phyloP scores from a whole-genome alignment of 257 asterid genomes.

The Penstemon eatonii region DNA sequence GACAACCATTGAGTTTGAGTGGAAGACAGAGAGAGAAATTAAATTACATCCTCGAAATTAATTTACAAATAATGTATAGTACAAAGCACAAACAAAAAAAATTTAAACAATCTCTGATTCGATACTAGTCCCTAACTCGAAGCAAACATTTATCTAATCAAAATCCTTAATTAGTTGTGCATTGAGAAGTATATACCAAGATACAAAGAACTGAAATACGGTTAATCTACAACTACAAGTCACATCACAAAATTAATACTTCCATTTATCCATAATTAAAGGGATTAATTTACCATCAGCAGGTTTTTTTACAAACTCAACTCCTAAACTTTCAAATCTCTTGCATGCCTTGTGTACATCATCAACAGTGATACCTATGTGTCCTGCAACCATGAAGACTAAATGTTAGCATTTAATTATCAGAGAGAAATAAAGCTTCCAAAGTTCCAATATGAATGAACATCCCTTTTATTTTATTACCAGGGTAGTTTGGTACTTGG shows the following conservation, averaged over 20 bases:
- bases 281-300: constrained; percentile 55
- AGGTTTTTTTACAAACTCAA: constrained; percentile 78
- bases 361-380: constrained; percentile 82
- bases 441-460: background rate
- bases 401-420: constrained; percentile 17
- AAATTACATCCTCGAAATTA: background rate
- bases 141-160: background rate
- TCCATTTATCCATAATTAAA: constrained; percentile 7
- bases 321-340: constrained; percentile 83
- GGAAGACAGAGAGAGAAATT: constrained; percentile 1
- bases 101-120: background rate
- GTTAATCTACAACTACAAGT: background rate
- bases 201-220: background rate
- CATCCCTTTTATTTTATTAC: background rate
- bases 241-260: background rate
- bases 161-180: background rate
- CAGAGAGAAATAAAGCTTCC: background rate
- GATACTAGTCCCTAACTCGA: too few species aligned
- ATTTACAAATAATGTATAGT: background rate
- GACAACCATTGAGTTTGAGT: constrained; percentile 10
- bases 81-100: background rate
- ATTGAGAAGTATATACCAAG: background rate
- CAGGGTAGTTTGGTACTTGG: too few species aligned
- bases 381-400: constrained; percentile 52
- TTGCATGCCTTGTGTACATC: constrained; percentile 72